A percentile compares a stretch with the other conserved stretches of the same genome.
phyloP scores from a whole-genome alignment of 1,139 yeast genomes.

The Yamadazyma aaseri region DNA sequence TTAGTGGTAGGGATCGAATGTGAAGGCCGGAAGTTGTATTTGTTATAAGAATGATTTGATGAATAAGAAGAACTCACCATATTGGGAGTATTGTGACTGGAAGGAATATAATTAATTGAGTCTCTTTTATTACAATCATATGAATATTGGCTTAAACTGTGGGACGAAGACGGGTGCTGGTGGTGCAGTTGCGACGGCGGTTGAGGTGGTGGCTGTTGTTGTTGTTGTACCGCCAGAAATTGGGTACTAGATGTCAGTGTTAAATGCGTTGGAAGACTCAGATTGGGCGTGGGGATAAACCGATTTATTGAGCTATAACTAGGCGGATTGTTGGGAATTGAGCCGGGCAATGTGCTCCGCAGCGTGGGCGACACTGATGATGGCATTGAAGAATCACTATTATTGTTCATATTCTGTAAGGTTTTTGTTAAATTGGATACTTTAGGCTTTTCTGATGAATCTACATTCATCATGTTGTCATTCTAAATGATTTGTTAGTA shows the following conservation, averaged over 20 bases:
- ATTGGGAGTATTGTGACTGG: conserved; percentile 56
- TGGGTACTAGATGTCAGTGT: too few relatives aligned
- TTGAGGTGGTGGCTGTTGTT: conserved; percentile 2
- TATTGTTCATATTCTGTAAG: conserved; percentile 9
- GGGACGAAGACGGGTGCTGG: too few relatives aligned
- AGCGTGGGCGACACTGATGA: too few relatives aligned
- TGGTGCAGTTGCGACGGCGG: neutral
- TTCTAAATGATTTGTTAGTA: conserved; percentile 2
- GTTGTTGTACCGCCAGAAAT: conserved; percentile 1
- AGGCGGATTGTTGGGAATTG: conserved; percentile 15
- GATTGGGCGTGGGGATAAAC: conserved; percentile 2
- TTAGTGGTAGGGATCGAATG: conserved; percentile 20
- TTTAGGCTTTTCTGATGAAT: conserved; percentile 16
- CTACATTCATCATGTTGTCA: conserved; percentile 12
- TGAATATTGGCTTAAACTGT: conserved; percentile 5
- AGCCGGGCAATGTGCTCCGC: conserved; percentile 1
- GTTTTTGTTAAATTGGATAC: conserved; percentile 41
- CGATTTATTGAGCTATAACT: conserved; percentile 10
- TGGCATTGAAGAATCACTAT: neutral
- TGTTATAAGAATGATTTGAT: conserved; percentile 38
- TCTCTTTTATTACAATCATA: conserved; percentile 14
- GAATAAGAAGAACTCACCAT: conserved; percentile 50
- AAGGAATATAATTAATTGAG: conserved; percentile 39
- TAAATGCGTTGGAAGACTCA: neutral
- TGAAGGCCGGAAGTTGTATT: conserved; percentile 14